These are phyloP conservation scores for Posidonia oceanica DNA, from an alignment of 116 monocot genomes.

Conservation along the genomic window DNA sequence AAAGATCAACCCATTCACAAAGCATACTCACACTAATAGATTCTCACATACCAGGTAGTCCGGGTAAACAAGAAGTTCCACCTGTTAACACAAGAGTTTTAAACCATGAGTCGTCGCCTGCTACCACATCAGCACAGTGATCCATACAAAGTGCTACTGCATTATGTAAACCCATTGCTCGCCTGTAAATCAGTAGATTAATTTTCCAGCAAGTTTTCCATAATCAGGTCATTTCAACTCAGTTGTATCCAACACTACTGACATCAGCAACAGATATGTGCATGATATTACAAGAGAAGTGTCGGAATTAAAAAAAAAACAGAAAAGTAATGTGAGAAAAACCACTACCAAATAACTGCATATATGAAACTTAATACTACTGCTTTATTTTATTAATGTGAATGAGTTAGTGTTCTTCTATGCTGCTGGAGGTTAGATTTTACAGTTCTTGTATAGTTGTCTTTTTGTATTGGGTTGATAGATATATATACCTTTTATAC, in stretches of 20 bases:
- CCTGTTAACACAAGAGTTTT: constrained; percentile 85
- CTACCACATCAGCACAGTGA: constrained; percentile 61
- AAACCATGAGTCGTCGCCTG: constrained; percentile 64
- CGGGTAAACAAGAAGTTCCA: constrained; percentile 84
- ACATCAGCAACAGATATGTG: not conserved
- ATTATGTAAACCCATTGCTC: constrained; percentile 75
- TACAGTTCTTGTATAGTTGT: too few species aligned
- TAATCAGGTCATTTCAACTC: not conserved
- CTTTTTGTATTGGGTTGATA: too few species aligned
- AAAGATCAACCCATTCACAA: too few species aligned
- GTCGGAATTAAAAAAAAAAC: too few species aligned
- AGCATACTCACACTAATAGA: not conserved
- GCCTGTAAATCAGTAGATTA: constrained; percentile 22
- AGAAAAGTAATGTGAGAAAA: too few species aligned
- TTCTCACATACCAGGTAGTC: constrained; percentile 54
- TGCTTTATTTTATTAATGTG: too few species aligned
- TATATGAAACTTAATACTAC: too few species aligned
- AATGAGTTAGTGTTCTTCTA: too few species aligned
- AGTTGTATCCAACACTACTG: not conserved
- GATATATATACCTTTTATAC: too few species aligned
- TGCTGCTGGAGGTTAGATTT: too few species aligned
- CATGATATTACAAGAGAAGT: too few species aligned
- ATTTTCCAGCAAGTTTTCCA: not conserved
- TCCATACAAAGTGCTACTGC: constrained; percentile 87
- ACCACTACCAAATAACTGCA: too few species aligned